Base-by-base conservation (phyloP, 2,329 filamentous ascomycete species). In the Trichoderma semiorbis region DNA sequence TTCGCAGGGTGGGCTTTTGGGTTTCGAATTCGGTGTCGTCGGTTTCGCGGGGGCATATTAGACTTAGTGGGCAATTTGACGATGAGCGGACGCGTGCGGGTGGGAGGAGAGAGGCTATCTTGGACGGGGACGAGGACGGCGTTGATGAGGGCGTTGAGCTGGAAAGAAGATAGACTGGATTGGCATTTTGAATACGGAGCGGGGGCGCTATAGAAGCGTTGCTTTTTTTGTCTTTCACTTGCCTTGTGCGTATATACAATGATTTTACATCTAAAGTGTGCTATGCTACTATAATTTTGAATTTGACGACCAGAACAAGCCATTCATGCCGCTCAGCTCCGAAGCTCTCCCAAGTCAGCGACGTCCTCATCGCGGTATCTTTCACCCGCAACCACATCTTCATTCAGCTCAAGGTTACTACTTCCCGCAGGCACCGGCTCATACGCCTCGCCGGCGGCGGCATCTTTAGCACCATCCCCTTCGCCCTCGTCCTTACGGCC, bases 401-500 rank as follows among this genome's bases (percentile, higher is more conserved):
- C 75, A 4, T 72, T 74, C 7, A 76, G 74, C 16, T 73, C 75
- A 39, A 73, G 75, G 69, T 74, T 76, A 18, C 28, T 76, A 18
- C 28, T 28, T 2, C 39, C 34, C 8, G 36, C 8, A 5, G 78
- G 75, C n/a, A 82, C 73, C 12, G 78, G 76, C 18, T 75, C 77
- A 64, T 80, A 80, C 2, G 74, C 79, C 50, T 76, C 78, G 34
- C 78, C 78, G 4, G 73, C 78, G 3, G 73, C 76, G 3, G 73
- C 73, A 16, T 67, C 74, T 18, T 63, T 75, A 5, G 65, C 73
- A 14, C 70, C 74, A 3, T 60, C 73, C 10, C 70, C 74, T 18
- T 78, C 77, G 4, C 74, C 79, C 77, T 90, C 90, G 72, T 92
- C 90, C 76, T 93, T 89, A 70, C 88, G 85, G 3, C 93, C 92